A percentile compares a stretch with the other conserved stretches of the same genome.
Evolutionary conservation across 176 grass and related monocot species (phyloP).

Genomic region (Cocos nucifera): DNA sequence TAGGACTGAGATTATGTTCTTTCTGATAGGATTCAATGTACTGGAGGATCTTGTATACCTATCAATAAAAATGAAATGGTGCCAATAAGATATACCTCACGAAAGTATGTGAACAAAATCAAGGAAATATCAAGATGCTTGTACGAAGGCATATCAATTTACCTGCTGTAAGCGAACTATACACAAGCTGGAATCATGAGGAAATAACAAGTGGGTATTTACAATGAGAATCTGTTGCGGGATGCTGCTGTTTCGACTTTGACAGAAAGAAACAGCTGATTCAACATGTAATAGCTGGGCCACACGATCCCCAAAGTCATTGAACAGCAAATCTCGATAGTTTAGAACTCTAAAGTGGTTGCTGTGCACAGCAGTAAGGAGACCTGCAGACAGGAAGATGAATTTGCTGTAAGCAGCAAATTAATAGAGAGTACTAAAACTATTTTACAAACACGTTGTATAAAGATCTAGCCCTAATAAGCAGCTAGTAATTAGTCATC

Average conservation of each 20-base stretch:
- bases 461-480: too few relatives aligned
- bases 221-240: constrained; percentile 72
- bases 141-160: not conserved
- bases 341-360: constrained; percentile 51
- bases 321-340: constrained; percentile 64
- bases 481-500: too few relatives aligned
- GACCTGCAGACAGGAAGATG: constrained; percentile 15
- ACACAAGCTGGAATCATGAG: constrained; percentile 73
- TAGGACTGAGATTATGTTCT: constrained; percentile 74
- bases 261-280: constrained; percentile 42
- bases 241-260: constrained; percentile 34
- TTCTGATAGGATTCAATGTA: constrained; percentile 74
- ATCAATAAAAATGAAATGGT: not conserved
- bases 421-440: too few relatives aligned
- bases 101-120: too few relatives aligned
- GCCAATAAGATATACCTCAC: too few relatives aligned
- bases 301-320: constrained; percentile 90
- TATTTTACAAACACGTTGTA: too few relatives aligned
- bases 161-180: constrained; percentile 90
- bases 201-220: constrained; percentile 90
- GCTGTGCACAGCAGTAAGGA: constrained; percentile 48
- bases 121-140: too few relatives aligned
- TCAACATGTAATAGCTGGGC: constrained; percentile 83
- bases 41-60: constrained; percentile 93
- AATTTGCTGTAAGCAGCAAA: not conserved